A percentile compares a stretch with the other conserved stretches of the same genome.
Conservation (phyloP, 768 basidiomycete genomes). For the Termitomyces sp. region DNA sequence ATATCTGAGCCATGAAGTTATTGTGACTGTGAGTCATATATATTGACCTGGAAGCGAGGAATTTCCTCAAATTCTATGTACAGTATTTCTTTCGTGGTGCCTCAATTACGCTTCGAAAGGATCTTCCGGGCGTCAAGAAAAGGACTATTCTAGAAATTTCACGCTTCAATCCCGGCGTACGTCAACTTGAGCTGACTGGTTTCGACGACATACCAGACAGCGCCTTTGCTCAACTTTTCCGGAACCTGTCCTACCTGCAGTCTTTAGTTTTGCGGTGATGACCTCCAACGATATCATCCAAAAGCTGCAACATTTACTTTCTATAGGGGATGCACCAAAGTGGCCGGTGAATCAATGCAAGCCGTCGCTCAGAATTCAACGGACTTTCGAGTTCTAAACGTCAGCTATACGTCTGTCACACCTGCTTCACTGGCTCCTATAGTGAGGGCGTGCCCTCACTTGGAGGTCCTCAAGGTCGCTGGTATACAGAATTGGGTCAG, state of each 20-base stretch:
- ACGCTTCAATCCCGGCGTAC: slow-evolving; percentile 35
- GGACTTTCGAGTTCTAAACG: slow-evolving; percentile 47
- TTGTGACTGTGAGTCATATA: slow-evolving; percentile 45
- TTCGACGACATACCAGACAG: slow-evolving; percentile 53
- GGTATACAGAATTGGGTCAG: slow-evolving; percentile 62
- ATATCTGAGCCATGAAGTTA: slow-evolving; percentile 51
- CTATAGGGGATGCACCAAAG: slow-evolving; percentile 59
- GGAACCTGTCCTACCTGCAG: slow-evolving; percentile 41
- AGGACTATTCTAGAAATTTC: slow-evolving; percentile 47
- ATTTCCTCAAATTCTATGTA: neutral
- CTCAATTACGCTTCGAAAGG: slow-evolving; percentile 43
- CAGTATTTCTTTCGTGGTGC: slow-evolving; percentile 62
- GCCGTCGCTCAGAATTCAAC: slow-evolving; percentile 42
- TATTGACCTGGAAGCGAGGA: neutral
- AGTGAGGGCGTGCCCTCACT: slow-evolving; percentile 30
- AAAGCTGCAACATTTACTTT: slow-evolving; percentile 6
- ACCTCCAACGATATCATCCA: neutral
- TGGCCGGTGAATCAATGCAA: slow-evolving; percentile 46
- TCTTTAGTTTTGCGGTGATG: slow-evolving; percentile 55
- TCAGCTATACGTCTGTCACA: slow-evolving; percentile 59
- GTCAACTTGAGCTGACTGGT: slow-evolving; percentile 48
- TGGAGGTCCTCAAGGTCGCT: slow-evolving; percentile 62
- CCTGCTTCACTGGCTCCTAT: slow-evolving; percentile 47
- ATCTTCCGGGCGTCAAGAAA: slow-evolving; percentile 51
- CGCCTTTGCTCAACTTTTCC: slow-evolving; percentile 49